These are phyloP conservation scores for Noccaea bulbosa DNA, from an alignment of 345 rosid species.

Conservation along the genomic window DNA sequence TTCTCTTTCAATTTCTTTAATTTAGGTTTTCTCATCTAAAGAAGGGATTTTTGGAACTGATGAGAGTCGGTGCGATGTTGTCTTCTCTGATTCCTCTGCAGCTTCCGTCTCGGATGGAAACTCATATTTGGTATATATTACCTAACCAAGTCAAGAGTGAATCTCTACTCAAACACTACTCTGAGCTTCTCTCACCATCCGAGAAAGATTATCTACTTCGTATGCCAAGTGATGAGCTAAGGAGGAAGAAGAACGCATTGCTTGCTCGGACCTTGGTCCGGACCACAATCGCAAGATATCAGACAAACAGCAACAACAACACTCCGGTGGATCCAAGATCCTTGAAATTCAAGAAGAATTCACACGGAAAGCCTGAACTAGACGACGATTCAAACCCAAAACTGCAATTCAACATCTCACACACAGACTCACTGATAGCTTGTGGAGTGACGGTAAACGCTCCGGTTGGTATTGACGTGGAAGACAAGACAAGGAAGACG, in stretches of 20 bases:
- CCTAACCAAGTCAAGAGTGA: constrained; percentile 67
- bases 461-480: constrained; percentile 72
- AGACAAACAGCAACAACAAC: constrained; percentile 35
- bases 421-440: constrained; percentile 73
- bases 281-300: constrained; percentile 79
- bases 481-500: constrained; percentile 60
- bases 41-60: not conserved
- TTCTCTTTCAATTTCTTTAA: not conserved
- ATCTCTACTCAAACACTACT: constrained; percentile 59
- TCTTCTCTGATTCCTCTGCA: constrained; percentile 49
- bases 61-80: constrained; percentile 25
- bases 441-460: constrained; percentile 65
- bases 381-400: constrained; percentile 38
- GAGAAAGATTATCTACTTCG: constrained; percentile 58
- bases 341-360: constrained; percentile 65
- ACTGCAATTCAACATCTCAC: constrained; percentile 73
- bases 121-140: constrained; percentile 71
- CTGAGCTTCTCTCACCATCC: constrained; percentile 63
- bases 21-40: not conserved
- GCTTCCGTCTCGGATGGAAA: constrained; percentile 64
- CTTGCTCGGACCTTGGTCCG: constrained; percentile 75
- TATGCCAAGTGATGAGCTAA: constrained; percentile 55
- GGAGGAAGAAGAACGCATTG: constrained; percentile 59
- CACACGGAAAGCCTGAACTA: constrained; percentile 81
- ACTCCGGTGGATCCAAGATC: constrained; percentile 52